Evolutionary conservation across 352 stramenopile genomes (phyloP).

Genomic region (Phytophthora agathidicida): DNA sequence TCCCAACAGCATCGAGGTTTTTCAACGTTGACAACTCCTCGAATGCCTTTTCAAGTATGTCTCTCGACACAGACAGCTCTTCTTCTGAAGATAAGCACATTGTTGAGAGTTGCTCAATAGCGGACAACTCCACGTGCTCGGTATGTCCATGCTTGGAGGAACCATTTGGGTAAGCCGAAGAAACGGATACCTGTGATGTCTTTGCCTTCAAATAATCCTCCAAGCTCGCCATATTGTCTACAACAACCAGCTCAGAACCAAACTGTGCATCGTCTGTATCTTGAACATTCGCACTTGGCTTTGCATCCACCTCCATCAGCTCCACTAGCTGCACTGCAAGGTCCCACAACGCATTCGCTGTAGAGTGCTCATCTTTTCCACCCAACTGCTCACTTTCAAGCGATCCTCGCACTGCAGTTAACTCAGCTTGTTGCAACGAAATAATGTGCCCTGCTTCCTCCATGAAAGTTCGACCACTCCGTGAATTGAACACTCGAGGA

Average conservation of each 20-base stretch:
- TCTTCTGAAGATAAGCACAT: background rate
- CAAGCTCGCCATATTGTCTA: conserved; percentile 1
- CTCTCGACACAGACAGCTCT: background rate
- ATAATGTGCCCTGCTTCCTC: conserved; percentile 20
- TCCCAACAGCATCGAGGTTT: conserved; percentile 16
- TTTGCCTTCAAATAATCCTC: conserved; percentile 21
- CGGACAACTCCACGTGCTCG: conserved; percentile 10
- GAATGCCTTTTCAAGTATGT: conserved; percentile 24
- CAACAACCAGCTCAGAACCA: background rate
- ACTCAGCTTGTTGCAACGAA: conserved; percentile 20
- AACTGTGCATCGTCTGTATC: too few relatives aligned
- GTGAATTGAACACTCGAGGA: conserved; percentile 24
- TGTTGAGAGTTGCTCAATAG: conserved; percentile 19
- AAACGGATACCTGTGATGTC: background rate
- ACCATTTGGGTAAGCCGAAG: background rate
- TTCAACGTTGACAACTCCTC: conserved; percentile 28
- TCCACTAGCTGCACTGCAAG: conserved; percentile 14
- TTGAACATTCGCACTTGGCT: background rate
- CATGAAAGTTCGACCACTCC: conserved; percentile 25
- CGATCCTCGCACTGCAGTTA: background rate
- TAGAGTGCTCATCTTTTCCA: background rate
- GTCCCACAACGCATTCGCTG: conserved; percentile 13
- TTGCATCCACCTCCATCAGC: background rate
- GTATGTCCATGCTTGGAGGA: background rate
- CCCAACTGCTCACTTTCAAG: background rate